Evolutionary conservation across 2,329 filamentous ascomycete genomes (phyloP).

Genomic region (Fusarium irregulare): DNA sequence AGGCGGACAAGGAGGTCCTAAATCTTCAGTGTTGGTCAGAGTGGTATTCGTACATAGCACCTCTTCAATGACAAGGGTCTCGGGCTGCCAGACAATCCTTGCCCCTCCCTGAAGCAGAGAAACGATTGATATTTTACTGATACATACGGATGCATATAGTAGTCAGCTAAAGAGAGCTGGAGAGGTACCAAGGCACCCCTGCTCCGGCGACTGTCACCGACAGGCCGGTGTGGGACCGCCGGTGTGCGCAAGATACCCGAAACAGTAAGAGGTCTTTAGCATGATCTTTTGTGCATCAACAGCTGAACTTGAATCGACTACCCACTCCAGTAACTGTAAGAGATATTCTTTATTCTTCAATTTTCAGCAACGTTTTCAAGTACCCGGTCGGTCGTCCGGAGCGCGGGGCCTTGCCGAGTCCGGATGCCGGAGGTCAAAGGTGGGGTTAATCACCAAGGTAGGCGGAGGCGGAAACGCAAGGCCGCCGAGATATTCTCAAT

Average conservation of each 20-base stretch:
- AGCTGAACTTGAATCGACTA: not conserved
- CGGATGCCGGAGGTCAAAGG: conserved; percentile 33
- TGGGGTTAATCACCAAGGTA: conserved; percentile 1
- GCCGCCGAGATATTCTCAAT: conserved; percentile 11
- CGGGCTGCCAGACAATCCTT: conserved; percentile 7
- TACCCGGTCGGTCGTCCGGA: conserved; percentile 36
- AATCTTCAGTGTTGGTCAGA: not conserved
- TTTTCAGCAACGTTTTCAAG: not conserved
- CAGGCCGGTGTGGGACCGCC: conserved; percentile 29
- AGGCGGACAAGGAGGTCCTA: conserved; percentile 14
- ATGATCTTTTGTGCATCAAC: not conserved
- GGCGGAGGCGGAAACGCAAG: conserved; percentile 24
- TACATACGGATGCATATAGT: not conserved
- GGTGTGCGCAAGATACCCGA: conserved; percentile 43
- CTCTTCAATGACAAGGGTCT: conserved; percentile 36
- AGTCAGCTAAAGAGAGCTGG: not conserved
- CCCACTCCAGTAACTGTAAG: not conserved
- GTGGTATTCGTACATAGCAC: conserved; percentile 35
- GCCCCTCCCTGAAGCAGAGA: not conserved
- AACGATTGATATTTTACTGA: not conserved
- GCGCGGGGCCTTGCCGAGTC: conserved; percentile 30
- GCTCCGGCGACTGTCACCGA: conserved; percentile 12
- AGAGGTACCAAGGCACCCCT: not conserved
- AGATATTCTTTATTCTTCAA: not conserved
- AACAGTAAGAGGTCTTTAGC: not conserved